phyloP scores from a whole-genome alignment of 306 rosid genomes.

The Prunus padus region DNA sequence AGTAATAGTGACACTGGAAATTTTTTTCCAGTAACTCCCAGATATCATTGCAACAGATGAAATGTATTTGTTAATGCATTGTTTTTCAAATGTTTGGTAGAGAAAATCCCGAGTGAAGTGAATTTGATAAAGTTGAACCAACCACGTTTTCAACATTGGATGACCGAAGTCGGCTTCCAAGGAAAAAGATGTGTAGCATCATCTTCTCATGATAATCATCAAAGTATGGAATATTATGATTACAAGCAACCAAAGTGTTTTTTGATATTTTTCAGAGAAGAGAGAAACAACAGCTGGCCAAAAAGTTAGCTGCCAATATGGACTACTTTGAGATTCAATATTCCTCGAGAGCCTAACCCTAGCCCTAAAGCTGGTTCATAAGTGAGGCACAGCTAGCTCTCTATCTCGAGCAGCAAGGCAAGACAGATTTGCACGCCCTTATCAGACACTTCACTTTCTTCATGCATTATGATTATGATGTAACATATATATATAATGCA shows the following conservation, averaged over 20 bases:
- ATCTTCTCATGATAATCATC: not conserved
- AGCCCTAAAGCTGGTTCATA: not conserved
- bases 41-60: not conserved
- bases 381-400: not conserved
- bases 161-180: not conserved
- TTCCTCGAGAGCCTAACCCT: constrained; percentile 12
- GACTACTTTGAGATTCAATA: constrained; percentile 7
- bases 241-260: not conserved
- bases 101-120: not conserved
- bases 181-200: not conserved
- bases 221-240: not conserved
- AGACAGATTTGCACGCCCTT: not conserved
- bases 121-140: not conserved
- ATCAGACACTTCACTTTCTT: not conserved
- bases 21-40: too few relatives aligned
- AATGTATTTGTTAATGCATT: not conserved
- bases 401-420: not conserved
- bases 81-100: not conserved
- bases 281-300: not conserved
- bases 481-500: too few relatives aligned
- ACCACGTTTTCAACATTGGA: not conserved
- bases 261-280: not conserved
- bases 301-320: not conserved
- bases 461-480: not conserved
- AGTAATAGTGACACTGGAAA: too few relatives aligned